Evolutionary conservation across 331 rosid species (phyloP).

Genomic region (Malus hybrid): DNA sequence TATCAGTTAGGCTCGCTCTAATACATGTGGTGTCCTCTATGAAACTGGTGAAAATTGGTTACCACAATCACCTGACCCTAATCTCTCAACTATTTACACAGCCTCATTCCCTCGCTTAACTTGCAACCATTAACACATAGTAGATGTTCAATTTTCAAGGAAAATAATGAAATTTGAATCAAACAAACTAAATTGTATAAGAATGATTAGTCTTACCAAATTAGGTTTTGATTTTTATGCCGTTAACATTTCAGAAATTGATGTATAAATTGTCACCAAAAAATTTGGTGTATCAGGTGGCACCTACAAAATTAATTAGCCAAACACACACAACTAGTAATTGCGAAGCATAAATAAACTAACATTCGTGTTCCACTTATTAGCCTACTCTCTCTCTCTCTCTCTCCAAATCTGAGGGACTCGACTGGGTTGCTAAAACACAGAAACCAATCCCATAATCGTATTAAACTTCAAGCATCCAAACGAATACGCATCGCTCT

Average conservation of each 20-base stretch:
- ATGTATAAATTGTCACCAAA: not conserved
- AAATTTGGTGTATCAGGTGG: too few species aligned
- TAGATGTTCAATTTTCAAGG: not conserved
- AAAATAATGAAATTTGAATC: not conserved
- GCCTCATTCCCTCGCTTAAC: not conserved
- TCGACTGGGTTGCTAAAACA: not conserved
- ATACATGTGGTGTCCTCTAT: not conserved
- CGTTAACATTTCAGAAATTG: not conserved
- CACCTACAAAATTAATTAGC: too few species aligned
- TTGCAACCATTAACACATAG: not conserved
- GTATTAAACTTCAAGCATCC: too few species aligned
- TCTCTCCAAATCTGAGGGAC: not conserved
- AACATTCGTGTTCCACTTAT: not conserved
- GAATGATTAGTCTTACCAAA: not conserved
- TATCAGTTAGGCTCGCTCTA: not conserved
- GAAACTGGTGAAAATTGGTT: not conserved
- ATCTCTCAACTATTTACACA: not conserved
- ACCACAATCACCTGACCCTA: not conserved
- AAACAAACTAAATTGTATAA: not conserved
- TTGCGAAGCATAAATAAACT: not conserved
- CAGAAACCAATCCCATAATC: not conserved
- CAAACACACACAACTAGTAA: too few species aligned
- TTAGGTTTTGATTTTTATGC: not conserved
- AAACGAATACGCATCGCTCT: too few species aligned
- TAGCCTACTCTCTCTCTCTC: not conserved